Evolutionary conservation across 2,329 filamentous ascomycete genomes (phyloP).

Genomic region (Dactylellina drechsleri): DNA sequence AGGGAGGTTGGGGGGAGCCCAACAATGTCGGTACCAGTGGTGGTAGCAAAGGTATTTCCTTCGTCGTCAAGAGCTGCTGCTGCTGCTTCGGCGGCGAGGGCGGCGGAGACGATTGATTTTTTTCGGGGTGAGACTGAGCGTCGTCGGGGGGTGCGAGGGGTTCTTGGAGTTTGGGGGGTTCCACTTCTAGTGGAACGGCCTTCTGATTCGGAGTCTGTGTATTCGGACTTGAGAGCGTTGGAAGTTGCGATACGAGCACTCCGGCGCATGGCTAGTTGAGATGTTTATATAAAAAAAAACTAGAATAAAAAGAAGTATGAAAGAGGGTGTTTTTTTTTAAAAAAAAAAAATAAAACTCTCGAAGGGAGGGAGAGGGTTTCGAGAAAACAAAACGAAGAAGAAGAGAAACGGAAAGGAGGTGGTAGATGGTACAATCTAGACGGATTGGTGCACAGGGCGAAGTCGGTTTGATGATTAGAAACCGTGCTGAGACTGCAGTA

Average conservation of each 20-base stretch:
- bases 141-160: constrained; percentile 23
- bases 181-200: neutral
- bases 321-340: constrained; percentile 2
- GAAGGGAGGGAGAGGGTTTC: neutral
- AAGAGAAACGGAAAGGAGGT: constrained; percentile 8
- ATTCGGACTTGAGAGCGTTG: constrained; percentile 39
- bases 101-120: constrained; percentile 15
- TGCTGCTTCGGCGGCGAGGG: constrained; percentile 5
- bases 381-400: neutral
- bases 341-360: neutral
- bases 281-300: neutral
- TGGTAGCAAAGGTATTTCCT: constrained; percentile 22
- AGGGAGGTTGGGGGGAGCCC: neutral
- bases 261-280: constrained; percentile 46
- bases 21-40: constrained; percentile 31
- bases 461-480: constrained; percentile 1
- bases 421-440: neutral
- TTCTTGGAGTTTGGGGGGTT: constrained; percentile 37
- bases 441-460: neutral
- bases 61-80: constrained; percentile 10
- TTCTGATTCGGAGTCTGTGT: constrained; percentile 50
- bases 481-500: neutral
- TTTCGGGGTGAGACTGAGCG: constrained; percentile 44
- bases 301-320: neutral
- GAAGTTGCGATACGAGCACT: constrained; percentile 50